phyloP scores from a whole-genome alignment of 169 alveolate genomes.

The Cryptosporidium muris region DNA sequence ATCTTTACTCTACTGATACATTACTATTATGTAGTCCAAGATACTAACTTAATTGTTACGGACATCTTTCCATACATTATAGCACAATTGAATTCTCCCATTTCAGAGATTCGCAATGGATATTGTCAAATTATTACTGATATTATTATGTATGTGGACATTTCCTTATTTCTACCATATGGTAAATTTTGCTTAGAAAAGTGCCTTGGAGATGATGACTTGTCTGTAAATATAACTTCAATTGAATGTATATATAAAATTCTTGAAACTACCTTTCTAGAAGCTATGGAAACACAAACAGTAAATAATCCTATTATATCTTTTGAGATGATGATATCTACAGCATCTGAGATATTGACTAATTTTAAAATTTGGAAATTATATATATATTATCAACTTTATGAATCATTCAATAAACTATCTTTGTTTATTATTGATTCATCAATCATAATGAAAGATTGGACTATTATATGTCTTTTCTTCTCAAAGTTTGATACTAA shows the following conservation, averaged over 20 bases:
- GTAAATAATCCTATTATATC: not conserved
- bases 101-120: slow-evolving; percentile 3
- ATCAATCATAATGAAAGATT: slow-evolving; percentile 29
- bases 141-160: not conserved
- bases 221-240: not conserved
- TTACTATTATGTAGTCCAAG: not conserved
- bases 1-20: no score
- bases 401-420: slow-evolving; percentile 3
- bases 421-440: not conserved
- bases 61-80: slow-evolving; percentile 48
- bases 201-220: slow-evolving; percentile 39
- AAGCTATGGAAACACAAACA: not conserved
- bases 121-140: slow-evolving; percentile 15
- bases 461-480: slow-evolving; percentile 6
- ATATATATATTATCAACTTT: slow-evolving; percentile 6
- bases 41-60: slow-evolving; percentile 13
- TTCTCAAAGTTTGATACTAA: no score
- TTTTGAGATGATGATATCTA: not conserved
- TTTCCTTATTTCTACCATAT: slow-evolving; percentile 37
- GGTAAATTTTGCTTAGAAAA: slow-evolving; percentile 61
- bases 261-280: not conserved
- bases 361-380: not conserved
- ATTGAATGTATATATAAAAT: slow-evolving; percentile 16
- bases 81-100: slow-evolving; percentile 22
- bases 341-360: slow-evolving; percentile 6